These are phyloP conservation scores for Aspergillus clavatus DNA, from an alignment of 2,329 filamentous ascomycete genomes.

Conservation along the genomic window DNA sequence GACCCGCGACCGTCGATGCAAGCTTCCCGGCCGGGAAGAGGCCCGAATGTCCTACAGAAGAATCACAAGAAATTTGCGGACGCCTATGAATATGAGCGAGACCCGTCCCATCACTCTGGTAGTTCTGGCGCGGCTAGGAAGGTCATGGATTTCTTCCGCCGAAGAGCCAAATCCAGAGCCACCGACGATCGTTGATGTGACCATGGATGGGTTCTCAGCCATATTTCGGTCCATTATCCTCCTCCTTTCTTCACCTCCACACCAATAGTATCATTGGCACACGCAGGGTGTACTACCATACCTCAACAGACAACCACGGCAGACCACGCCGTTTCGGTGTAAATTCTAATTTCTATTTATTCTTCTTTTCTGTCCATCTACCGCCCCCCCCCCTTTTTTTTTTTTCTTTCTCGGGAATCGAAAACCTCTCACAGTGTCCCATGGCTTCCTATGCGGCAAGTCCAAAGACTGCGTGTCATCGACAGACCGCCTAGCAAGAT, in stretches of 20 bases:
- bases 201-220: too few species aligned
- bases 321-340: background rate
- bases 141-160: conserved; percentile 97
- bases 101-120: conserved; percentile 63
- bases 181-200: conserved; percentile 38
- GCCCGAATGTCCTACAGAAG: conserved; percentile 68
- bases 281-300: background rate
- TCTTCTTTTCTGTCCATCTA: too few species aligned
- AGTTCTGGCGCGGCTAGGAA: conserved; percentile 82
- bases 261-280: conserved; percentile 2
- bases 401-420: background rate
- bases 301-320: background rate
- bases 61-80: conserved; percentile 81
- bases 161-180: conserved; percentile 71
- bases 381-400: background rate
- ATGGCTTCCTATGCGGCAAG: background rate
- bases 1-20: conserved; percentile 42
- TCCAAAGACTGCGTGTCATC: too few species aligned
- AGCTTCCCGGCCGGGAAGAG: conserved; percentile 33
- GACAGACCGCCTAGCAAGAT: too few species aligned
- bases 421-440: background rate
- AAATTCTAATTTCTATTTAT: background rate
- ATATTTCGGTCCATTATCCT: too few species aligned
- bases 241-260: conserved; percentile 6
- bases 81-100: conserved; percentile 70